A percentile compares a stretch with the other conserved stretches of the same genome.
Evolutionary conservation across 306 rosid genomes (phyloP).

Genomic region (Vicia villosa): DNA sequence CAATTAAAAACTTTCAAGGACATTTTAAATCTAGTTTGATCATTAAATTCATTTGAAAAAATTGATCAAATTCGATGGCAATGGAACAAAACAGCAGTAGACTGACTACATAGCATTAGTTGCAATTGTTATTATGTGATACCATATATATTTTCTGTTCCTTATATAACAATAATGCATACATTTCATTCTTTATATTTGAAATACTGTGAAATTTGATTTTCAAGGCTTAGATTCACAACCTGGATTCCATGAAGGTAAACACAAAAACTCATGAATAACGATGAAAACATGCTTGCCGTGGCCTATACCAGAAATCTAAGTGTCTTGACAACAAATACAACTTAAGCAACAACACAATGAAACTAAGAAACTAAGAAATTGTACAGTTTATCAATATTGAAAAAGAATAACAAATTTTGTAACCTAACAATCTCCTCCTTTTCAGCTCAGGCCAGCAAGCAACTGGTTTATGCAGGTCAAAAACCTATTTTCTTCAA

Average conservation of each 20-base stretch:
- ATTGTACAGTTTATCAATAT: slow-evolving; percentile 42
- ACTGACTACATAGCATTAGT: too few species aligned
- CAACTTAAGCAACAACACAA: slow-evolving; percentile 38
- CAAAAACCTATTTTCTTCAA: slow-evolving; percentile 34
- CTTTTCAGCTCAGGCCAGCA: slow-evolving; percentile 42
- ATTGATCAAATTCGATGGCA: too few species aligned
- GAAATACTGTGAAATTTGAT: not conserved
- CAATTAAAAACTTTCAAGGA: too few species aligned
- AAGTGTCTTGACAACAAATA: slow-evolving; percentile 34
- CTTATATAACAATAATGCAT: not conserved
- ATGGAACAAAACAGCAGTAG: too few species aligned
- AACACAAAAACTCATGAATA: not conserved
- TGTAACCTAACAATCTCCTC: slow-evolving; percentile 41
- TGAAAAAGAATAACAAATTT: slow-evolving; percentile 52
- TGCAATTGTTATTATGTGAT: too few species aligned
- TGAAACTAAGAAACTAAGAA: slow-evolving; percentile 31
- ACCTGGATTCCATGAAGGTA: slow-evolving; percentile 3
- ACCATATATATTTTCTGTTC: not conserved
- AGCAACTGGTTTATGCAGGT: slow-evolving; percentile 37
- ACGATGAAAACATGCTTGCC: slow-evolving; percentile 11
- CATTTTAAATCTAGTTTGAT: too few species aligned
- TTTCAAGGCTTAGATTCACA: not conserved
- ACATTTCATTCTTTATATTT: not conserved
- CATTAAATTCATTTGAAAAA: too few species aligned
- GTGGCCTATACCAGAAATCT: slow-evolving; percentile 9